Evolutionary conservation across 2,329 filamentous ascomycete genomes (phyloP), one percentile per base, ranked within the genome.

Genomic region (Curvularia lunata): DNA sequence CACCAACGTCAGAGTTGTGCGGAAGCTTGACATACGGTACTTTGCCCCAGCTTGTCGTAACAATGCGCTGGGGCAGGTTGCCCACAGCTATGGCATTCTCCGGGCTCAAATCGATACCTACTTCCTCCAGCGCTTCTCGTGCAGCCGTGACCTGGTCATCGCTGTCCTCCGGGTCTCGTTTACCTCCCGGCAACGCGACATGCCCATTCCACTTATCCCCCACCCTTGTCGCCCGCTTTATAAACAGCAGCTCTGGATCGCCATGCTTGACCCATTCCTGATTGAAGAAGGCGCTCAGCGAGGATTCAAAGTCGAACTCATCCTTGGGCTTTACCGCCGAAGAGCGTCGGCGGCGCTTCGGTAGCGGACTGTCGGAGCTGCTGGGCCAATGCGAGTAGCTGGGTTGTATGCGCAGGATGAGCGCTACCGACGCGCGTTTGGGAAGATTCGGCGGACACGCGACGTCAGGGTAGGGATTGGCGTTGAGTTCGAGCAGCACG

Each of bases 191-290:
- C 4, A 90, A 75, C 0, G 88, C 88, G 55, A 90, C 84, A 77
- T 91, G 88, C 3, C 85, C 84, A 1, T 86, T 89, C 88, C 88
- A 91, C 56, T 87, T 80, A 72, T 91, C 88, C 7, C 87, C 87
- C 53, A 82, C 80, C 37, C 88, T 80, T 4, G 86, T 82, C 2
- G 88, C 85, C 45, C 88, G 80, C 70, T 90, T 91, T 73, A 91
- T 91, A 72, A 90, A 90, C 3, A 90, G 79, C n/a, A 87, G 79
- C 72, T 91, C 88, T 0, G 88, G 85, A 59, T 88, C 85, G 23
- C 87, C 87, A 71, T 88, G 77, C 62, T 84, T 81, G 6, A 88
- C 86, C 88, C 88, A 91, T 16, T 82, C 72, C 65, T 88, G 86
- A 1, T 79, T 76, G 69, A 90, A 90, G 77, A 89, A 90, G 8